These are phyloP conservation scores for Spergularia marina DNA, from an alignment of 148 eudicot species.

Conservation along the genomic window DNA sequence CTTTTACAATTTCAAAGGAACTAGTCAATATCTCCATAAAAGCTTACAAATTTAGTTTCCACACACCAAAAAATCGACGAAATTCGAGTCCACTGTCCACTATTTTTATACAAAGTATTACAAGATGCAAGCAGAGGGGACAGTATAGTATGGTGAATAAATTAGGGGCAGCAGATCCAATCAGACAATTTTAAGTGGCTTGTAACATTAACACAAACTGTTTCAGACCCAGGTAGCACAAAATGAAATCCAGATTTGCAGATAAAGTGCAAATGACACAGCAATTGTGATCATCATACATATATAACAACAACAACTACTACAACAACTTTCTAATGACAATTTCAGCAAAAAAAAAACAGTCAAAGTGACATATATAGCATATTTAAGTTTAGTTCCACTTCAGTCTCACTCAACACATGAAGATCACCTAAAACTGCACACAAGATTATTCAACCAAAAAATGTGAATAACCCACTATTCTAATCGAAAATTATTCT, in stretches of 20 bases:
- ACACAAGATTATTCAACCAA: not conserved
- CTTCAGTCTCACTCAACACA: not conserved
- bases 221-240: conserved; percentile 10
- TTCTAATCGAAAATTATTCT: not conserved
- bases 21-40: conserved; percentile 12
- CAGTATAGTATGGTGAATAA: conserved; percentile 12
- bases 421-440: conserved; percentile 16
- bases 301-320: not conserved
- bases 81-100: not conserved
- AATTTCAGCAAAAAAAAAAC: not conserved
- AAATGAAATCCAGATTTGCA: conserved; percentile 12
- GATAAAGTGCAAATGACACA: not conserved
- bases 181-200: conserved; percentile 13
- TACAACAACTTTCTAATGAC: not conserved
- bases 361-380: not conserved
- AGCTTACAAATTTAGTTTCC: not conserved
- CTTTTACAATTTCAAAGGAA: conserved; percentile 12
- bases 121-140: not conserved
- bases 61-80: not conserved
- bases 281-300: conserved; percentile 7
- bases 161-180: conserved; percentile 19
- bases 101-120: not conserved
- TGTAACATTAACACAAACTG: conserved; percentile 4
- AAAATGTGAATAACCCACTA: not conserved
- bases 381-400: not conserved